A percentile compares a stretch with the other conserved stretches of the same genome.
Evolutionary conservation across 441 rosid species (phyloP).

Genomic region (Flueggea neowawraea): DNA sequence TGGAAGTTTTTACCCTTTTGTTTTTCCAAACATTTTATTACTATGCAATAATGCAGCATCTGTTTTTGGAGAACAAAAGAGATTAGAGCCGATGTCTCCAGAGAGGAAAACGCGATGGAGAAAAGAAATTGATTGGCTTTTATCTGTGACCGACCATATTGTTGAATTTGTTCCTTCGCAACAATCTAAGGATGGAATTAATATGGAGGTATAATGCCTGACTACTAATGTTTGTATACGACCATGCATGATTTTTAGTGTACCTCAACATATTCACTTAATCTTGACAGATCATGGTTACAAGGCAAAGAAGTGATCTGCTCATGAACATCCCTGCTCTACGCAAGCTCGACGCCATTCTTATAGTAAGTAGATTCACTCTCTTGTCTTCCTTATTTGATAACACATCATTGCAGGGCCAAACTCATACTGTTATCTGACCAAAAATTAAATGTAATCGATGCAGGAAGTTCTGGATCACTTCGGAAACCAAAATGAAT

Average conservation of each 20-base stretch:
- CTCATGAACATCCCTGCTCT: constrained; percentile 82
- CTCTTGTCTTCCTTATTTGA: background rate
- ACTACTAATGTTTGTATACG: background rate
- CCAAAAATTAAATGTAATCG: no score
- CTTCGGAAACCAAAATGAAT: constrained; percentile 59
- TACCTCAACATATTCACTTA: background rate
- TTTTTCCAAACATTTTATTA: background rate
- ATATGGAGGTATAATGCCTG: constrained; percentile 64
- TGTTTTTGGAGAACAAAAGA: constrained; percentile 79
- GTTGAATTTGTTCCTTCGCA: constrained; percentile 86
- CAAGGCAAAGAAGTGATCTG: constrained; percentile 77
- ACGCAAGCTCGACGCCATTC: constrained; percentile 74
- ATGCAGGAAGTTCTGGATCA: constrained; percentile 67
- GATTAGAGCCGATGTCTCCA: constrained; percentile 71
- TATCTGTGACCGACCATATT: constrained; percentile 79
- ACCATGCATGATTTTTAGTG: no score
- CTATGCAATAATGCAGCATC: constrained; percentile 45
- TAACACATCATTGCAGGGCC: background rate
- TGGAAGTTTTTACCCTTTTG: no score
- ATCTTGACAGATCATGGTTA: constrained; percentile 50
- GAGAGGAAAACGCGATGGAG: constrained; percentile 79
- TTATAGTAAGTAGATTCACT: constrained; percentile 45
- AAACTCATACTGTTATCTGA: background rate
- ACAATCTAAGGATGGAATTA: constrained; percentile 72
- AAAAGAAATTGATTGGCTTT: constrained; percentile 83